Conservation (phyloP, 441 rosid species). For the Theobroma grandiflorum region DNA sequence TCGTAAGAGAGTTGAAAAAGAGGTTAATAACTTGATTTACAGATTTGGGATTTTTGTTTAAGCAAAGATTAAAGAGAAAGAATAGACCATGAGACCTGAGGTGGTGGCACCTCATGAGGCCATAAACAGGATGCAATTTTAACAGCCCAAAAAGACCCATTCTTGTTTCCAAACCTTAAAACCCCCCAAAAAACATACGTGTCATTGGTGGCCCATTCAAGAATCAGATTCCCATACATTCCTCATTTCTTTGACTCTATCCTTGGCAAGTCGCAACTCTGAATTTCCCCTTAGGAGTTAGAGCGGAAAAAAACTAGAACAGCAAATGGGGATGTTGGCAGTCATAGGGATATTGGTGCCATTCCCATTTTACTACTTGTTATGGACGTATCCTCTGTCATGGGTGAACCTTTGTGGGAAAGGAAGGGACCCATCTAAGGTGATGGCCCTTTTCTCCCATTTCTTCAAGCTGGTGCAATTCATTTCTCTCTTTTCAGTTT, state of each 20-base stretch:
- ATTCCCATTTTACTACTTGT: slow-evolving; percentile 84
- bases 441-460: slow-evolving; percentile 81
- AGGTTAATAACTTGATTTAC: no score
- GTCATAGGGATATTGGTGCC: slow-evolving; percentile 70
- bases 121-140: no score
- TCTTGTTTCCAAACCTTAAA: not conserved
- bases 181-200: not conserved
- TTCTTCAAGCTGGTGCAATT: slow-evolving; percentile 78
- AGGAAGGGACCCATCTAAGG: slow-evolving; percentile 71
- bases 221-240: not conserved
- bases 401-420: slow-evolving; percentile 84
- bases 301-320: not conserved
- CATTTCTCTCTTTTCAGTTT: slow-evolving; percentile 72
- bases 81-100: no score
- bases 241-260: not conserved
- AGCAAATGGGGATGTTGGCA: slow-evolving; percentile 68
- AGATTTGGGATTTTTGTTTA: no score
- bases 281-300: not conserved
- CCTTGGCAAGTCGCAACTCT: no score
- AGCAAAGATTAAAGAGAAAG: no score
- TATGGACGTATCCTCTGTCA: slow-evolving; percentile 81
- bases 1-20: no score
- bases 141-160: not conserved
- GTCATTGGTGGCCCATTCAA: not conserved
- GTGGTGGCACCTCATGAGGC: no score